A percentile compares a stretch with the other conserved stretches of the same genome.
Evolutionary conservation across 2,329 filamentous ascomycete genomes (phyloP).

Genomic region (Talaromyces sp.): DNA sequence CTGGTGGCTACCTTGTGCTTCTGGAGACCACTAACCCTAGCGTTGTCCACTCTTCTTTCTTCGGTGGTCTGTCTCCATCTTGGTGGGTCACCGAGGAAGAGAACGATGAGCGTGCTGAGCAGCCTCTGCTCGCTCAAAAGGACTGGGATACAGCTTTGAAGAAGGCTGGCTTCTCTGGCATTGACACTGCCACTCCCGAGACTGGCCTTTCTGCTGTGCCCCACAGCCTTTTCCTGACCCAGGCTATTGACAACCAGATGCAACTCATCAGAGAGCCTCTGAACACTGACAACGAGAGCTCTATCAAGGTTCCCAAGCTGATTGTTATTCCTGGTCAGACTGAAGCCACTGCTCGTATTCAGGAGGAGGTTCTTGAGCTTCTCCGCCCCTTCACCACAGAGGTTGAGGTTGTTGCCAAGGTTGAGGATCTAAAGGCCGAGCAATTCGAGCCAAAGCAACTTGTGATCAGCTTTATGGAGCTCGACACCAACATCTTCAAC

Average conservation of each 20-base stretch:
- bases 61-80: not conserved
- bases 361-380: not conserved
- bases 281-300: not conserved
- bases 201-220: not conserved
- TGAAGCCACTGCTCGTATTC: not conserved
- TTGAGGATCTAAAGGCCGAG: not conserved
- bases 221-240: not conserved
- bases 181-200: conserved; percentile 19
- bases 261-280: not conserved
- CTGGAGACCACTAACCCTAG: not conserved
- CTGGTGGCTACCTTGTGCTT: conserved; percentile 7
- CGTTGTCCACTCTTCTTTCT: too few relatives aligned
- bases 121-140: conserved; percentile 3
- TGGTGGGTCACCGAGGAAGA: conserved; percentile 30
- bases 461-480: conserved; percentile 2
- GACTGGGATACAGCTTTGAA: conserved; percentile 28
- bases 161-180: conserved; percentile 32
- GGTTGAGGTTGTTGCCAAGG: not conserved
- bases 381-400: not conserved
- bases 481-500: not conserved
- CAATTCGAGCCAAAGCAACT: conserved; percentile 1
- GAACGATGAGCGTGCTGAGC: conserved; percentile 10
- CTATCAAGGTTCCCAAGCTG: not conserved
- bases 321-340: not conserved
- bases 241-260: not conserved